Conservation (phyloP, 495 filamentous ascomycete genomes). For the Cenococcum geophilum region DNA sequence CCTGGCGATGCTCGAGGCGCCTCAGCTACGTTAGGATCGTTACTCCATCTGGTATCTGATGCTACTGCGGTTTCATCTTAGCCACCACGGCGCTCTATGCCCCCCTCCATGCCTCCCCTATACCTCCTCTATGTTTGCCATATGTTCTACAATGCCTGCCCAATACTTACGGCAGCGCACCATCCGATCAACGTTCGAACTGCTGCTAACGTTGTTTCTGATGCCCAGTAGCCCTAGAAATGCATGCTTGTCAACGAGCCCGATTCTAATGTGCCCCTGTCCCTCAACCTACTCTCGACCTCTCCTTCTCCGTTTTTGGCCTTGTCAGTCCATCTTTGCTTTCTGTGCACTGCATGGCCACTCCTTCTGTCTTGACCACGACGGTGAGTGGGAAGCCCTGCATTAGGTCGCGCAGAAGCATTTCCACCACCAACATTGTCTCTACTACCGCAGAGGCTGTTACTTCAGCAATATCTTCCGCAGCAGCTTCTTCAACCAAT, state of each 20-base stretch:
- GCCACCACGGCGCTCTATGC: slow-evolving; percentile 22
- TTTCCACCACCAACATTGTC: slow-evolving; percentile 15
- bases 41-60: slow-evolving; percentile 24
- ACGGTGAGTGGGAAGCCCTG: slow-evolving; percentile 29
- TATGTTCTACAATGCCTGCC: too few relatives aligned
- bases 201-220: slow-evolving; percentile 18
- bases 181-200: slow-evolving; percentile 25
- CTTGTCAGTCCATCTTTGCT: slow-evolving; percentile 19
- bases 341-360: slow-evolving; percentile 32
- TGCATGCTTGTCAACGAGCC: slow-evolving; percentile 17
- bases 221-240: slow-evolving; percentile 10
- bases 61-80: slow-evolving; percentile 23
- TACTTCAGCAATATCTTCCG: slow-evolving; percentile 13
- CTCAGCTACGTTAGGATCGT: slow-evolving; percentile 27
- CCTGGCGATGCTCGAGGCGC: slow-evolving; percentile 25
- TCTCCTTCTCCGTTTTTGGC: slow-evolving; percentile 19
- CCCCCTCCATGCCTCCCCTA: neutral
- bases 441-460: slow-evolving; percentile 12
- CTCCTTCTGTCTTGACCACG: slow-evolving; percentile 26
- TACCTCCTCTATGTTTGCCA: too few relatives aligned
- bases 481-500: slow-evolving; percentile 9
- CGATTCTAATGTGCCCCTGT: slow-evolving; percentile 28
- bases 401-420: slow-evolving; percentile 24
- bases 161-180: slow-evolving; percentile 13
- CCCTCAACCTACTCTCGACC: slow-evolving; percentile 21